Evolutionary conservation across 495 filamentous ascomycete genomes (phyloP).

Genomic region (Podospora appendiculata): DNA sequence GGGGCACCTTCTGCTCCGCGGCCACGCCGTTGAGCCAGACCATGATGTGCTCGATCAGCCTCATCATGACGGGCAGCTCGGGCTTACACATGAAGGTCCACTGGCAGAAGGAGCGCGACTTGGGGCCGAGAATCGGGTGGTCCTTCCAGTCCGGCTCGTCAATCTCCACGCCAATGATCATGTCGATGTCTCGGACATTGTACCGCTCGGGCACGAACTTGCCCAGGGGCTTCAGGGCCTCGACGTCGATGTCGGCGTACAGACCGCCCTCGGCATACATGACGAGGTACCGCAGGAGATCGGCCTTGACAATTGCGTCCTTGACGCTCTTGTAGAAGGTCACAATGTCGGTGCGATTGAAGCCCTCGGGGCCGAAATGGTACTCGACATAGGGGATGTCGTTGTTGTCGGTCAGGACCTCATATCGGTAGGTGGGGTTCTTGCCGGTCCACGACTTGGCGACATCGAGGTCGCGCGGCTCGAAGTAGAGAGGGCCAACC

Average conservation of each 20-base stretch:
- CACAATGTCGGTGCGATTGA: constrained; percentile 55
- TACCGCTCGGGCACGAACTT: constrained; percentile 47
- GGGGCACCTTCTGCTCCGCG: constrained; percentile 40
- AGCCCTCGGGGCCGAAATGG: constrained; percentile 48
- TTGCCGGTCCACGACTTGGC: constrained; percentile 50
- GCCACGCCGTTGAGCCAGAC: constrained; percentile 50
- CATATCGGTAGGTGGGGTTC: constrained; percentile 54
- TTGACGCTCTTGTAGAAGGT: constrained; percentile 48
- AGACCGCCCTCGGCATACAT: constrained; percentile 50
- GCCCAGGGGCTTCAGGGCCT: constrained; percentile 38
- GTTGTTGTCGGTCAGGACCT: constrained; percentile 57
- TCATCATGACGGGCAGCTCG: constrained; percentile 53
- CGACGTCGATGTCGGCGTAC: constrained; percentile 53
- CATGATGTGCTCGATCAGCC: constrained; percentile 52
- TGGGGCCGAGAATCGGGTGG: constrained; percentile 54
- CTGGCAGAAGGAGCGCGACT: constrained; percentile 57
- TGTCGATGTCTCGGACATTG: constrained; percentile 41
- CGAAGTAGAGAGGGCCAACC: constrained; percentile 49
- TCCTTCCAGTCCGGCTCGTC: constrained; percentile 54
- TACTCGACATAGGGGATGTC: constrained; percentile 51
- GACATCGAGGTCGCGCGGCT: constrained; percentile 41
- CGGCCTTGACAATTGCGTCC: constrained; percentile 52
- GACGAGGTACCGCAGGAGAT: constrained; percentile 52
- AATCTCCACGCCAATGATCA: constrained; percentile 59
- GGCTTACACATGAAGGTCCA: constrained; percentile 63